These are phyloP conservation scores for Protea cynaroides DNA, from an alignment of 164 flowering plant species.

Conservation along the genomic window DNA sequence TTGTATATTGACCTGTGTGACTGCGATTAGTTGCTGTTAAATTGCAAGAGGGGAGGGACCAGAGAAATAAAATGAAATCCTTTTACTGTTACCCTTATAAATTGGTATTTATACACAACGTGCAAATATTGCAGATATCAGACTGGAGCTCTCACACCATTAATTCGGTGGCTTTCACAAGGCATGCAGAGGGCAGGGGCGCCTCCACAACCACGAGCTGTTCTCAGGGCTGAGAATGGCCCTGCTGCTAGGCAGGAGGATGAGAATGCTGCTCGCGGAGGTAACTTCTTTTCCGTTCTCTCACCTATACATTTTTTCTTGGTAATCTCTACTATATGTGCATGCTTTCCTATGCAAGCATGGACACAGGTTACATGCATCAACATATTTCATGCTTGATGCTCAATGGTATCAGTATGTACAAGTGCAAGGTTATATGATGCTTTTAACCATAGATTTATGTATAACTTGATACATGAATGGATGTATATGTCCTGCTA, in stretches of 20 bases:
- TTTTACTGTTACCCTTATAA: background rate
- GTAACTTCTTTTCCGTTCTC: constrained; percentile 24
- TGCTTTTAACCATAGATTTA: no score
- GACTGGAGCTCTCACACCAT: constrained; percentile 87
- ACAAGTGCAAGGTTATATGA: background rate
- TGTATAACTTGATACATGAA: no score
- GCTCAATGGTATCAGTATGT: no score
- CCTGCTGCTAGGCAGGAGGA: constrained; percentile 48
- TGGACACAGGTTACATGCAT: no score
- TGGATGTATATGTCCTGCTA: no score
- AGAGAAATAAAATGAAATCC: no score
- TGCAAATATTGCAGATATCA: constrained; percentile 57
- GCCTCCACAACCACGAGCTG: constrained; percentile 70
- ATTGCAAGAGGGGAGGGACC: no score
- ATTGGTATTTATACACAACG: background rate
- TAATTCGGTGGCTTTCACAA: constrained; percentile 87
- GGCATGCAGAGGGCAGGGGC: constrained; percentile 82
- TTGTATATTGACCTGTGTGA: no score
- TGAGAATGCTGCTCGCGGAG: constrained; percentile 50
- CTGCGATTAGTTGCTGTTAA: no score
- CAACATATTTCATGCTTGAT: no score
- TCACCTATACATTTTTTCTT: background rate
- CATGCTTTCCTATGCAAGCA: background rate
- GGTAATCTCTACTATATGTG: background rate
- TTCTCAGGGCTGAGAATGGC: constrained; percentile 50